phyloP scores from a whole-genome alignment of 805 yeast species.

The Isabelozyma rhagii region DNA sequence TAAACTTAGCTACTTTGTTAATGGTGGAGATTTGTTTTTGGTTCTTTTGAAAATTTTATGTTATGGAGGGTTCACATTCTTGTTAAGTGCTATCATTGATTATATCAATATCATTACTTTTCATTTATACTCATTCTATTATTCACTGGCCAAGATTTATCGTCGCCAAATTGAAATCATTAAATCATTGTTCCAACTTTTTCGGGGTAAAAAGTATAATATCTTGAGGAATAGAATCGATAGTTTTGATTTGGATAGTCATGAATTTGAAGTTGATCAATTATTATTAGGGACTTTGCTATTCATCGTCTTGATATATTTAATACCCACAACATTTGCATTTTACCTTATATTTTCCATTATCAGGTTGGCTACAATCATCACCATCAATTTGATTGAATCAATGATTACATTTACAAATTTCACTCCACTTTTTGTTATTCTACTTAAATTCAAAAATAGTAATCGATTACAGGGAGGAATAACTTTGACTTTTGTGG shows the following conservation, averaged over 20 bases:
- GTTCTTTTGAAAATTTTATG: constrained; percentile 17
- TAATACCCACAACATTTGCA: constrained; percentile 84
- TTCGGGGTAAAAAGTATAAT: constrained; percentile 86
- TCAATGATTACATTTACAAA: constrained; percentile 62
- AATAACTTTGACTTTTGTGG: constrained; percentile 28
- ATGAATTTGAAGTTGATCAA: constrained; percentile 76
- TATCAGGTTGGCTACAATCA: constrained; percentile 50
- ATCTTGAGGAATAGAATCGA: constrained; percentile 83
- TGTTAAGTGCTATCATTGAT: constrained; percentile 67
- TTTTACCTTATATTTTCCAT: constrained; percentile 75
- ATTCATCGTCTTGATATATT: constrained; percentile 72
- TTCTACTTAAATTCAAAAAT: constrained; percentile 76
- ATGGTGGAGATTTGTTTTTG: not conserved
- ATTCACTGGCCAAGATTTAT: constrained; percentile 75
- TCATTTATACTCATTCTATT: constrained; percentile 75
- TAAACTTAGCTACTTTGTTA: not conserved
- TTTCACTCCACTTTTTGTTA: constrained; percentile 83
- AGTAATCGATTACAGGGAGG: constrained; percentile 62
- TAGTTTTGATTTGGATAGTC: constrained; percentile 50
- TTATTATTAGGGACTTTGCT: constrained; percentile 82
- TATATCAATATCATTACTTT: constrained; percentile 57
- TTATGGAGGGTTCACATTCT: constrained; percentile 65
- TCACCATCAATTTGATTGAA: constrained; percentile 52
- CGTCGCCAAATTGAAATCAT: constrained; percentile 69
- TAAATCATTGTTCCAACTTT: constrained; percentile 73